A percentile compares a stretch with the other conserved stretches of the same genome.
Conservation (phyloP, 495 filamentous ascomycete genomes). For the Tuber indicum region DNA sequence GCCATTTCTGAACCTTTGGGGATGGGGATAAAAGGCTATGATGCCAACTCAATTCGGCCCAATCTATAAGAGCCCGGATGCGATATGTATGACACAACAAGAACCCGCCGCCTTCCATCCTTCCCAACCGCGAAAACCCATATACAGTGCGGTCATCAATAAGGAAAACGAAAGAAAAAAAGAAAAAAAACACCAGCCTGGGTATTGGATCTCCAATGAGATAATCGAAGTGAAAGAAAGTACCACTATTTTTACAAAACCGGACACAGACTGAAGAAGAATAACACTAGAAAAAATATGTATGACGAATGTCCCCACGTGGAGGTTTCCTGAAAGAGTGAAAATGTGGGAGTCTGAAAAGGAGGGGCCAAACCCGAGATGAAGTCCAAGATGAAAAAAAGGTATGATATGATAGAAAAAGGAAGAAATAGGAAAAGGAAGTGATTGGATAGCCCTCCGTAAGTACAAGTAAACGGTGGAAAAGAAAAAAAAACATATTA, state of each 20-base stretch:
- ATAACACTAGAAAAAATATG: constrained; percentile 11
- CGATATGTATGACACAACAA: neutral
- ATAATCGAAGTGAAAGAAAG: neutral
- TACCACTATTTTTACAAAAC: neutral
- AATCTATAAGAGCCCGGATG: neutral
- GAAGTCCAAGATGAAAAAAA: constrained; percentile 6
- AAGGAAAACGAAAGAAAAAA: neutral
- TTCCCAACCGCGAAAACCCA: neutral
- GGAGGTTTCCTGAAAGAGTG: neutral
- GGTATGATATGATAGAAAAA: neutral
- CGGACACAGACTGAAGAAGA: constrained; percentile 10
- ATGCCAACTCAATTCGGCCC: neutral
- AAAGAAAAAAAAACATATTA: constrained; percentile 17
- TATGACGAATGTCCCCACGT: neutral
- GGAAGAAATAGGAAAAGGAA: neutral
- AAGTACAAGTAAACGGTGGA: constrained; percentile 7
- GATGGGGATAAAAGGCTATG: neutral
- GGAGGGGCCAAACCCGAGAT: constrained; percentile 5
- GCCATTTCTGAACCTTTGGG: neutral
- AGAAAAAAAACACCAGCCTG: neutral
- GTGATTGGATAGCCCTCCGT: constrained; percentile 14
- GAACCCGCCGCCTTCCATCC: neutral
- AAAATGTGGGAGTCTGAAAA: constrained; percentile 5
- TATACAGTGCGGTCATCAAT: neutral
- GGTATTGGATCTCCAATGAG: neutral